phyloP scores from a whole-genome alignment of 2,329 filamentous ascomycete species.

The Aotearoamyces nothofagi region DNA sequence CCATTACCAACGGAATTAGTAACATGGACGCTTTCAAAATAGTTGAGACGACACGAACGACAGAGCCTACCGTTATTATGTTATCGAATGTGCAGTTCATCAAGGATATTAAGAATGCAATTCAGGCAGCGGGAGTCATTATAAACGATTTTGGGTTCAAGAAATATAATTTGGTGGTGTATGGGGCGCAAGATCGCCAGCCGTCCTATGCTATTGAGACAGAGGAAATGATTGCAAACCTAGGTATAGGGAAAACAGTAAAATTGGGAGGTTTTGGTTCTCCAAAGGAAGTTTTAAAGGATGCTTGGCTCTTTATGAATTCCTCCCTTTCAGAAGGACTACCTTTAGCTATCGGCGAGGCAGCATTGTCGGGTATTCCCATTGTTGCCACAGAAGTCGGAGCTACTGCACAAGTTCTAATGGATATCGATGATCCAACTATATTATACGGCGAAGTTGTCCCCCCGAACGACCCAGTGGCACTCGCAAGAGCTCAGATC shows the following conservation, averaged over 20 bases:
- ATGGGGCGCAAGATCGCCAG: conserved; percentile 36
- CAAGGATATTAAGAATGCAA: conserved; percentile 39
- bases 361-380: conserved; percentile 33
- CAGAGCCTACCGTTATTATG: conserved; percentile 37
- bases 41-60: conserved; percentile 33
- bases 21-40: conserved; percentile 39
- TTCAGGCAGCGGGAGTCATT: conserved; percentile 38
- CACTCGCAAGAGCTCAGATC: conserved; percentile 42
- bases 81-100: conserved; percentile 32
- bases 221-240: conserved; percentile 39
- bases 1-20: conserved; percentile 38
- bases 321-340: conserved; percentile 36
- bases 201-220: conserved; percentile 40
- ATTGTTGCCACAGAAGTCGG: conserved; percentile 37
- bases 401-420: conserved; percentile 34
- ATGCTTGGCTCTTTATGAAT: conserved; percentile 41
- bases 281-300: conserved; percentile 36
- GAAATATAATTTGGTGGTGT: conserved; percentile 37
- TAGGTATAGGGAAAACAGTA: conserved; percentile 31
- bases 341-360: conserved; percentile 34
- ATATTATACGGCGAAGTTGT: conserved; percentile 37
- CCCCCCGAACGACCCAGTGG: conserved; percentile 43
- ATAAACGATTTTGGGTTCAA: conserved; percentile 40
- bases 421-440: conserved; percentile 22
- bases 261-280: conserved; percentile 39